These are phyloP conservation scores for Chaetomium olivaceum DNA, from an alignment of 2,329 filamentous ascomycete genomes.

Conservation along the genomic window DNA sequence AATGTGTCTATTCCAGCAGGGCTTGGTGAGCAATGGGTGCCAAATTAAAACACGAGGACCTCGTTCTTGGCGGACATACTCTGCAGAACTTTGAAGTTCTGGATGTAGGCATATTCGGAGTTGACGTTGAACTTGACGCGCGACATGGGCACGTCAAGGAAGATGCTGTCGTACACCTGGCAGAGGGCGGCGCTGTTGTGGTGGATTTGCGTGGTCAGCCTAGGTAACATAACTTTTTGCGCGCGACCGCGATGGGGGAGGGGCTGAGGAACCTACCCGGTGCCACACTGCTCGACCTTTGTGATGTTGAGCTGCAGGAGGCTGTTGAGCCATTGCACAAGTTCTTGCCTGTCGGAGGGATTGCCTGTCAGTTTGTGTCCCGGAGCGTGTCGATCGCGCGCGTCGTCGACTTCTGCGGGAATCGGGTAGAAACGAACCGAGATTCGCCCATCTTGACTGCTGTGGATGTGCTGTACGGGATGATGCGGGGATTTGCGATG, in stretches of 20 bases:
- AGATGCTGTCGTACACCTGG: slow-evolving; percentile 98
- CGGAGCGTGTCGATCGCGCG: slow-evolving; percentile 3
- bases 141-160: slow-evolving; percentile 90
- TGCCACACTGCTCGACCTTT: slow-evolving; percentile 98
- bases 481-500: slow-evolving; percentile 10
- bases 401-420: slow-evolving; percentile 15
- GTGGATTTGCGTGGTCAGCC: slow-evolving; percentile 24
- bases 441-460: slow-evolving; percentile 50
- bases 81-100: slow-evolving; percentile 98
- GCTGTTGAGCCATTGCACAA: slow-evolving; percentile 95
- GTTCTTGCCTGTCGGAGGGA: slow-evolving; percentile 72
- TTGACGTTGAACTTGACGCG: slow-evolving; percentile 98
- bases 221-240: not conserved
- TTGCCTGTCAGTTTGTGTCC: slow-evolving; percentile 24
- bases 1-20: slow-evolving; percentile 65
- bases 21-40: slow-evolving; percentile 14
- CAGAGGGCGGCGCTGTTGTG: slow-evolving; percentile 81
- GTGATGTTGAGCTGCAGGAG: slow-evolving; percentile 97
- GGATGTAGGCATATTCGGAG: slow-evolving; percentile 93
- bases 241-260: slow-evolving; percentile 25
- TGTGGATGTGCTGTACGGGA: slow-evolving; percentile 21
- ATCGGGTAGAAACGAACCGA: slow-evolving; percentile 41
- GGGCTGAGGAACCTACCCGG: slow-evolving; percentile 66
- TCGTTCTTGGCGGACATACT: slow-evolving; percentile 58
- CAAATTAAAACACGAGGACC: slow-evolving; percentile 1